Evolutionary conservation across 2,329 filamentous ascomycete species (phyloP).

Genomic region (Thielaviopsis ethacetica): DNA sequence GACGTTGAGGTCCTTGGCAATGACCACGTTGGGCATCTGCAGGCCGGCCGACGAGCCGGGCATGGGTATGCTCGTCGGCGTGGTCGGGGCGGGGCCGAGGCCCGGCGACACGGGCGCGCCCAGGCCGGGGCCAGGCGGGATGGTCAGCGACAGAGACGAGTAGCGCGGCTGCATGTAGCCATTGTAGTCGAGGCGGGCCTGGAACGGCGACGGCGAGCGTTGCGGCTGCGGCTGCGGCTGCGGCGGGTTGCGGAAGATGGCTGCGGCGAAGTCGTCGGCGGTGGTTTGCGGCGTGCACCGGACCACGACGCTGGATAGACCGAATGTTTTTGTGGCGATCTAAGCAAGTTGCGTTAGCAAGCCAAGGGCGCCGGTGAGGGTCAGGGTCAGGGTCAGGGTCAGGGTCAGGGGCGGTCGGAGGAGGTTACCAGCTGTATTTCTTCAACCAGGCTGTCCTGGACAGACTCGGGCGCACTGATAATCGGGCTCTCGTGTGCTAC

Average conservation of each 20-base stretch:
- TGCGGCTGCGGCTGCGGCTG: conserved; percentile 15
- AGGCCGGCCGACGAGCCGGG: background rate
- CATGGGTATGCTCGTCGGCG: conserved; percentile 10
- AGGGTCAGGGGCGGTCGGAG: background rate
- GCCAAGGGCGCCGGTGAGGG: background rate
- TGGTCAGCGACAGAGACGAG: conserved; percentile 19
- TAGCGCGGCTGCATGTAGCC: conserved; percentile 16
- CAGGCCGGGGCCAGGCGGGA: conserved; percentile 15
- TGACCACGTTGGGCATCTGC: conserved; percentile 65
- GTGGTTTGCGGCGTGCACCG: conserved; percentile 58
- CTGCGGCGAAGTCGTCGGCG: conserved; percentile 63
- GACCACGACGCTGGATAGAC: conserved; percentile 51
- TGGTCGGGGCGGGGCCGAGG: background rate
- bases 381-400: too few species aligned
- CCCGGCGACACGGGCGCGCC: conserved; percentile 14
- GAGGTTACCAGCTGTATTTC: conserved; percentile 51
- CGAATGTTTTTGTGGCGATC: conserved; percentile 56
- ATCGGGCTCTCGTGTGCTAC: conserved; percentile 76
- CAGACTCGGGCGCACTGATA: conserved; percentile 53
- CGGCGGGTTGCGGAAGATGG: conserved; percentile 38
- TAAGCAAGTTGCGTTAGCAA: conserved; percentile 17
- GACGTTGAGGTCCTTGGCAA: conserved; percentile 64
- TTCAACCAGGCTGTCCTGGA: conserved; percentile 43
- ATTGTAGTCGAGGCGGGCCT: conserved; percentile 12
- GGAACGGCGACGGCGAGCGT: conserved; percentile 16